Evolutionary conservation across 345 rosid genomes (phyloP).

Genomic region (Cochlearia excelsa): DNA sequence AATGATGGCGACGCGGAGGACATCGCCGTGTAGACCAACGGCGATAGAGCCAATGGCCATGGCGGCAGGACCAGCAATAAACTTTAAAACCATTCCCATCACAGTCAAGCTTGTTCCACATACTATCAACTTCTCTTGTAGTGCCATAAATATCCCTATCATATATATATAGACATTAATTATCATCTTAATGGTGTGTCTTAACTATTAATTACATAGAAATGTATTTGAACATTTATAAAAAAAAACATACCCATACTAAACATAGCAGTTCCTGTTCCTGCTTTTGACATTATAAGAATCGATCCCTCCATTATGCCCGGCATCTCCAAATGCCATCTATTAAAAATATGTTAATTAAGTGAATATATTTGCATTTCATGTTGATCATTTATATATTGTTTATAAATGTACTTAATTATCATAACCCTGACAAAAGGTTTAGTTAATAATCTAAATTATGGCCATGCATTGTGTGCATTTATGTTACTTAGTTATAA

Average conservation of each 20-base stretch:
- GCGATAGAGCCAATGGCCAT: conserved; percentile 69
- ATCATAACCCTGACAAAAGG: background rate
- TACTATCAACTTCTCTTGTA: conserved; percentile 65
- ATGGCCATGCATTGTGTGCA: conserved; percentile 12
- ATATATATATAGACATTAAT: background rate
- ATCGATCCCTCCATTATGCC: conserved; percentile 70
- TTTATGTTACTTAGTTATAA: background rate
- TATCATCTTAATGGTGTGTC: background rate
- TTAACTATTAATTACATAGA: background rate
- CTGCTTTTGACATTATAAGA: conserved; percentile 80
- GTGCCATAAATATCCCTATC: conserved; percentile 86
- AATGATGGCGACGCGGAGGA: conserved; percentile 65
- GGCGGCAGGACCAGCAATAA: conserved; percentile 72
- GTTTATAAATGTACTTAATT: background rate
- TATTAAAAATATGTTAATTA: conserved; percentile 23
- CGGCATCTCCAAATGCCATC: conserved; percentile 85
- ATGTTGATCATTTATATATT: background rate
- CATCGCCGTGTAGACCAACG: conserved; percentile 63
- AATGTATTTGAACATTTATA: background rate
- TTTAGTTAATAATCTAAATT: background rate
- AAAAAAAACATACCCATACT: conserved; percentile 58
- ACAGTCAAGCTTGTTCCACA: conserved; percentile 58
- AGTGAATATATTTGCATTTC: background rate
- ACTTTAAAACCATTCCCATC: conserved; percentile 59
- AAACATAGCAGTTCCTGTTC: conserved; percentile 95